Evolutionary conservation across 345 rosid species (phyloP).

Genomic region (Turritis glabra): DNA sequence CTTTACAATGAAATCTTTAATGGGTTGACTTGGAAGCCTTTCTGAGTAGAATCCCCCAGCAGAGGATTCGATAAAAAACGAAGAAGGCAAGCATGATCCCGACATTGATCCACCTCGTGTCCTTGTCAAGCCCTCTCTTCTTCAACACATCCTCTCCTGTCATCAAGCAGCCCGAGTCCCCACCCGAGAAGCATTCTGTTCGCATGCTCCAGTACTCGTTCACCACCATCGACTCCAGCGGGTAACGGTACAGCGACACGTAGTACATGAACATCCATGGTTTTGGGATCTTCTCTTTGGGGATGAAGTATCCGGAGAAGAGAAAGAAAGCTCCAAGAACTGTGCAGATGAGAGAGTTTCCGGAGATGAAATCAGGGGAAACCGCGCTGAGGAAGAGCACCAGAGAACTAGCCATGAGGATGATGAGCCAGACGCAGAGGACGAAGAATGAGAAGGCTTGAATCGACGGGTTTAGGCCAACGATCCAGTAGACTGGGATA

Average conservation of each 20-base stretch:
- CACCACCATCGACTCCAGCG: conserved; percentile 67
- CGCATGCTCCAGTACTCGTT: conserved; percentile 82
- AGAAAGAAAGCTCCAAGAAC: conserved; percentile 86
- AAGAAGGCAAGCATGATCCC: conserved; percentile 91
- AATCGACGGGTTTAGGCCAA: conserved; percentile 72
- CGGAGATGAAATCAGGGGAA: conserved; percentile 80
- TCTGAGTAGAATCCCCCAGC: conserved; percentile 72
- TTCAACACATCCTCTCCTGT: conserved; percentile 72
- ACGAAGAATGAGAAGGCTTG: conserved; percentile 66
- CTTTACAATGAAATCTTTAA: not conserved
- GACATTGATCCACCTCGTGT: conserved; percentile 72
- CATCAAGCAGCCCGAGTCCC: conserved; percentile 45
- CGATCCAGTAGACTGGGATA: conserved; percentile 81
- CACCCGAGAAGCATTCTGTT: conserved; percentile 56
- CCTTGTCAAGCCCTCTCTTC: conserved; percentile 71
- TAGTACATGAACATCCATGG: conserved; percentile 96
- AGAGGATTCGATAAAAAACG: conserved; percentile 70
- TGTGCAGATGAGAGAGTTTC: conserved; percentile 79
- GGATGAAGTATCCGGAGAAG: conserved; percentile 91
- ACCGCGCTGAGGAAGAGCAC: conserved; percentile 79
- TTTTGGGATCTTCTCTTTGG: conserved; percentile 79
- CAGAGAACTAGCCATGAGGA: conserved; percentile 80
- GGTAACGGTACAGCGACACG: conserved; percentile 77
- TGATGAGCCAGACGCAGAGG: conserved; percentile 74
- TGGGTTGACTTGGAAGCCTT: conserved; percentile 60